Conservation (phyloP, 2,329 filamentous ascomycete species). For the Thelonectria olida region DNA sequence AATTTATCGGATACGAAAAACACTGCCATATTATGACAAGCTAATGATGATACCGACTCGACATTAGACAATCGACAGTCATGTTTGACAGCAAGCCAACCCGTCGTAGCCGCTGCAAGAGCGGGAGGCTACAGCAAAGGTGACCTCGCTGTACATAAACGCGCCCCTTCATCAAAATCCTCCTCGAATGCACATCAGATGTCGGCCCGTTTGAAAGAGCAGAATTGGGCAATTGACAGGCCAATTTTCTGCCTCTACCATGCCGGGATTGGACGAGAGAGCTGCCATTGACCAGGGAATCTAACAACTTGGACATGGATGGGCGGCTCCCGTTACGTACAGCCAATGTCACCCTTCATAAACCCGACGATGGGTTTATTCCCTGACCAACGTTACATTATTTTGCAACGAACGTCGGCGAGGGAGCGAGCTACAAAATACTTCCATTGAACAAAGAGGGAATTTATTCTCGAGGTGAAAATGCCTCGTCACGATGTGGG, state of each 20-base stretch:
- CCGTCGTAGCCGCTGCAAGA: background rate
- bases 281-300: too few species aligned
- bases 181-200: background rate
- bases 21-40: background rate
- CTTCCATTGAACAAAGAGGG: background rate
- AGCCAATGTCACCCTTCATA: constrained; percentile 7
- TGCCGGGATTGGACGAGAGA: too few species aligned
- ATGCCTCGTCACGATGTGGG: constrained; percentile 15
- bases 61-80: background rate
- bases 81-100: background rate
- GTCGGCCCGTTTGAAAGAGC: constrained; percentile 9
- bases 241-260: too few species aligned
- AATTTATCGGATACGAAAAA: constrained; percentile 3
- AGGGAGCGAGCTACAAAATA: background rate
- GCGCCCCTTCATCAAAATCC: background rate
- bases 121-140: background rate
- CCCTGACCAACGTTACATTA: constrained; percentile 18
- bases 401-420: background rate
- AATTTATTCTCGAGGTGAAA: constrained; percentile 9
- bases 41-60: background rate
- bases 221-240: constrained; percentile 1
- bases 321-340: constrained; percentile 9
- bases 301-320: background rate
- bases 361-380: constrained; percentile 11
- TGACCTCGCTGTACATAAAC: background rate